phyloP scores from a whole-genome alignment of 768 basidiomycete genomes.

The Mycena olivaceomarginata region DNA sequence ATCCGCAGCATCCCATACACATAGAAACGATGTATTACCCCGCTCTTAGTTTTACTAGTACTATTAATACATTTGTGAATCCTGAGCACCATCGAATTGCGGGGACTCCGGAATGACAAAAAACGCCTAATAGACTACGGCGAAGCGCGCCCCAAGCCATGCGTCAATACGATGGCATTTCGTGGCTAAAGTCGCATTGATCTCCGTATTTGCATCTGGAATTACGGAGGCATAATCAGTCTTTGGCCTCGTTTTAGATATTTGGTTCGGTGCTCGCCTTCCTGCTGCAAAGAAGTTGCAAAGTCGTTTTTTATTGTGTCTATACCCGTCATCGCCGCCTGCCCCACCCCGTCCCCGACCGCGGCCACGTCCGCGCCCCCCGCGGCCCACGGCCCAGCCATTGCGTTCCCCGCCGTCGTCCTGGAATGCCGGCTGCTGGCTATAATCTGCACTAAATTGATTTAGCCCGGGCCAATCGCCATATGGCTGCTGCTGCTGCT shows the following conservation, averaged over 20 bases:
- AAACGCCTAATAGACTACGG: conserved; percentile 21
- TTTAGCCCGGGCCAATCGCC: conserved; percentile 63
- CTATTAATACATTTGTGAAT: conserved; percentile 30
- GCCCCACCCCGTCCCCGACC: conserved; percentile 76
- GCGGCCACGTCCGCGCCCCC: conserved; percentile 73
- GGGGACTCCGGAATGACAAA: conserved; percentile 7
- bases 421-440: conserved; percentile 64
- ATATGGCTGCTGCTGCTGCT: conserved; percentile 54
- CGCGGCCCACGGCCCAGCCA: conserved; percentile 65
- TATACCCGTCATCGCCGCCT: conserved; percentile 78
- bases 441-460: conserved; percentile 69
- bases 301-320: conserved; percentile 89
- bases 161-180: conserved; percentile 53
- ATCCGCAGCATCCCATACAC: background rate
- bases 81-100: conserved; percentile 25
- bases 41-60: background rate
- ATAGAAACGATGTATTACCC: background rate
- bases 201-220: conserved; percentile 93
- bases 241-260: conserved; percentile 60
- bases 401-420: conserved; percentile 67
- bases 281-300: conserved; percentile 94
- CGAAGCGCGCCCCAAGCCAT: background rate
- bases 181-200: conserved; percentile 91
- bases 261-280: conserved; percentile 87
- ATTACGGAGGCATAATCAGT: conserved; percentile 68